Conservation (phyloP, 441 rosid species). For the Hura crepitans region DNA sequence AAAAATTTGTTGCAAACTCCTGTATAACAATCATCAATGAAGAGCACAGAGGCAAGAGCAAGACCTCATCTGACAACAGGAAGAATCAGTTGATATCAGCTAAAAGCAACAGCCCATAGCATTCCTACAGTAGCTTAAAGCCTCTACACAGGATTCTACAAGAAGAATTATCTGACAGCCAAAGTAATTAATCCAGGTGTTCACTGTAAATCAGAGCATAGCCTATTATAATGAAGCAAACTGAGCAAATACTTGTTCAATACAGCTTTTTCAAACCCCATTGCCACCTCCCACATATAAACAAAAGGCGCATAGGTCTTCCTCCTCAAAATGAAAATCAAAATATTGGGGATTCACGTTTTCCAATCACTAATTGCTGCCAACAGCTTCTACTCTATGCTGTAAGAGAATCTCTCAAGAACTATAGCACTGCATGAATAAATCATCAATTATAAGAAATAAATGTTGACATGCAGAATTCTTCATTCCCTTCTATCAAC, state of each 20-base stretch:
- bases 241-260: not conserved
- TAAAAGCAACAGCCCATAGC: not conserved
- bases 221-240: not conserved
- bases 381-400: not conserved
- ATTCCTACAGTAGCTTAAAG: not conserved
- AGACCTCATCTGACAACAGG: not conserved
- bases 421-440: not conserved
- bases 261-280: not conserved
- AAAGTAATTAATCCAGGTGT: not conserved
- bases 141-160: too few relatives aligned
- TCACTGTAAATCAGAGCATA: not conserved
- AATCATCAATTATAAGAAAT: too few relatives aligned
- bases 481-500: too few relatives aligned
- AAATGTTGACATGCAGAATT: too few relatives aligned
- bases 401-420: not conserved
- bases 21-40: not conserved
- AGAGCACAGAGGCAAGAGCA: not conserved
- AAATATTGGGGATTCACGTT: not conserved
- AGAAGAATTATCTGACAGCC: not conserved
- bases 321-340: not conserved
- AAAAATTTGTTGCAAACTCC: not conserved
- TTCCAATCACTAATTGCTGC: not conserved
- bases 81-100: not conserved
- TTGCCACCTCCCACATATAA: not conserved
- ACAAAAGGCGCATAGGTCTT: not conserved